Evolutionary conservation across 116 monocot genomes (phyloP).

Genomic region (Thalassia testudinum): DNA sequence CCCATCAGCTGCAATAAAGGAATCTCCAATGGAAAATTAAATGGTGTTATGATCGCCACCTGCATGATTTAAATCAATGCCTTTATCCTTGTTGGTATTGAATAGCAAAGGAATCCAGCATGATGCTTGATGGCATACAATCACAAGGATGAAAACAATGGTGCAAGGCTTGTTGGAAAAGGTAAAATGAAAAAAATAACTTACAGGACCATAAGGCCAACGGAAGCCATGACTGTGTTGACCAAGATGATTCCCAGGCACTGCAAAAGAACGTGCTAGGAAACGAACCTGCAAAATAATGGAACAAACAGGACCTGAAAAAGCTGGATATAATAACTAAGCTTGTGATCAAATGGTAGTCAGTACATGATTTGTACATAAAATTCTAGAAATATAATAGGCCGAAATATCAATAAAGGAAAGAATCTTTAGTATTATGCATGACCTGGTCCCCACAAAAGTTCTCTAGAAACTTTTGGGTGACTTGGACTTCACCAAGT

Average conservation of each 20-base stretch:
- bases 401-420: too few species aligned
- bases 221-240: conserved; percentile 87
- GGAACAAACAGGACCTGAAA: not conserved
- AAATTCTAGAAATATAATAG: too few species aligned
- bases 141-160: too few species aligned
- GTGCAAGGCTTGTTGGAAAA: too few species aligned
- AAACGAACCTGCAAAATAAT: conserved; percentile 61
- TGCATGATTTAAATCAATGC: conserved; percentile 12
- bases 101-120: too few species aligned
- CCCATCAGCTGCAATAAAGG: conserved; percentile 92
- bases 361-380: too few species aligned
- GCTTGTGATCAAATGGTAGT: too few species aligned
- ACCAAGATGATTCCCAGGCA: conserved; percentile 92
- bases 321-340: too few species aligned
- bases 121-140: too few species aligned
- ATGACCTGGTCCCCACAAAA: conserved; percentile 96
- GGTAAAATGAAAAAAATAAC: conserved; percentile 7
- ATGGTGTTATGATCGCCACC: conserved; percentile 93
- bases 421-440: too few species aligned
- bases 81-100: too few species aligned
- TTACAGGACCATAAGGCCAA: conserved; percentile 98
- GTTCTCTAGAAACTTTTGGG: conserved; percentile 91
- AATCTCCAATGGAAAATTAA: conserved; percentile 96
- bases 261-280: conserved; percentile 74
- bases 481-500: conserved; percentile 66